These are phyloP conservation scores for Argentina anserina DNA, from an alignment of 306 rosid genomes.

Conservation along the genomic window DNA sequence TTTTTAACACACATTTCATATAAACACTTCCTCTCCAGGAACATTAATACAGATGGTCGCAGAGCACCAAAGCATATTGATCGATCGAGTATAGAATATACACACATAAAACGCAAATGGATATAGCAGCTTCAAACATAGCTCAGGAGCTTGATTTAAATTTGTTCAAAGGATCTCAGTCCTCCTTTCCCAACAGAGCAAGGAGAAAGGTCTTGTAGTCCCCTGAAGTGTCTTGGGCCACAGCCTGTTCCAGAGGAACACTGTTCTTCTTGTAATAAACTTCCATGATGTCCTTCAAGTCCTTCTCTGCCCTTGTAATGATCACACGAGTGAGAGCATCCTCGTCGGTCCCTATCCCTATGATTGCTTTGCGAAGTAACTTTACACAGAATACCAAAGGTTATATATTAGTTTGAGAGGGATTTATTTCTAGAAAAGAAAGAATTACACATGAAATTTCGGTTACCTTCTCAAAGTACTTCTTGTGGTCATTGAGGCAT, in stretches of 20 bases:
- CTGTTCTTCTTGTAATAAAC: conserved; percentile 75
- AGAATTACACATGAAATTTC: neutral
- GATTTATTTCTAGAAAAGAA: too few species aligned
- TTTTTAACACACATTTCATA: too few species aligned
- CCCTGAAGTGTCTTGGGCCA: conserved; percentile 63
- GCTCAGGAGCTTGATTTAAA: neutral
- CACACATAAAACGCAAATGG: neutral
- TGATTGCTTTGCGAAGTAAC: conserved; percentile 64
- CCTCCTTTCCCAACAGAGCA: conserved; percentile 58
- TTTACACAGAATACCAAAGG: neutral
- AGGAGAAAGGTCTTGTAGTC: conserved; percentile 71
- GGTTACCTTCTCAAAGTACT: conserved; percentile 72
- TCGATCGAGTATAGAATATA: neutral
- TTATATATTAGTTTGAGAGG: neutral
- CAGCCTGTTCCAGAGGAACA: conserved; percentile 57
- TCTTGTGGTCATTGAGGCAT: conserved; percentile 46
- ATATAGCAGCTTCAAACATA: neutral
- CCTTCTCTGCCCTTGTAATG: conserved; percentile 80
- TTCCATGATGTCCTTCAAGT: conserved; percentile 53
- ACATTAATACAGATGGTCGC: neutral
- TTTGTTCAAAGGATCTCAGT: conserved; percentile 2
- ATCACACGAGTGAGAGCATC: conserved; percentile 71
- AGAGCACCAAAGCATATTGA: too few species aligned
- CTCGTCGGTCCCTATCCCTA: conserved; percentile 57
- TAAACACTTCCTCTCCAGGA: neutral